Base-by-base conservation (phyloP, 1,284 basidiomycete species). In the Bondarzewia mesenterica region DNA sequence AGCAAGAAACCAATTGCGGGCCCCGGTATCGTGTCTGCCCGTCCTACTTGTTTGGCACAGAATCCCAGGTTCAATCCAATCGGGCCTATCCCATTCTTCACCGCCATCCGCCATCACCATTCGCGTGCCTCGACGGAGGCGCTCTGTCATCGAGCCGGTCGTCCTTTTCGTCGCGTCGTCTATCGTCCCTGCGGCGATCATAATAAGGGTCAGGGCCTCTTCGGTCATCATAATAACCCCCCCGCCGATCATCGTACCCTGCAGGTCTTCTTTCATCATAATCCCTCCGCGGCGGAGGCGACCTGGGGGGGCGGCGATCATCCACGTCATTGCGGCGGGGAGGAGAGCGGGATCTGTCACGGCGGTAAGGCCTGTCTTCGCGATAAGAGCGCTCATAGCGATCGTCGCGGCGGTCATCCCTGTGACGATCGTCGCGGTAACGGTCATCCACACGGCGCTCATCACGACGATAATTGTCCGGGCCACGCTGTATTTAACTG, bases 231-330 rank as follows among this genome's bases (percentile, higher is more conserved):
- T 71, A n/a, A n/a, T n/a, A 67, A 63, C 76, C 79, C 64, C 82
- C 81, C 69, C 83, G 78, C 66, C 84, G 78, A 74, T 84, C 80
- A 78, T 87, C 85, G 79, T 85, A 86, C 81, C 84, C 85, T 82
- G 81, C 78, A 80, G 82, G 77, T 75, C 81, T 83, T 75, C 72
- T 80, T 66, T 88, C 85, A 71, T 86, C 83, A 67, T 69, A 67
- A 59, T 87, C 82, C 75, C 80, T 82, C 72, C 72, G 75, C 47
- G 79, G 74, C 63, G 84, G 83, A 59, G 85, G 81, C 72, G 85
- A 88, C 76, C 84, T 82, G 72, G 79, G 71, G 62, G 81, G 83
- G 74, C 83, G 80, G 67, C 82, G 82, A 58, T 86, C 84, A 53
- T 74, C 65, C 15, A 16, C 18, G 50, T 75, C 71, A 50, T 77